These are phyloP conservation scores for Phialocephala subalpina DNA, from an alignment of 2,329 filamentous ascomycete species.

Conservation along the genomic window DNA sequence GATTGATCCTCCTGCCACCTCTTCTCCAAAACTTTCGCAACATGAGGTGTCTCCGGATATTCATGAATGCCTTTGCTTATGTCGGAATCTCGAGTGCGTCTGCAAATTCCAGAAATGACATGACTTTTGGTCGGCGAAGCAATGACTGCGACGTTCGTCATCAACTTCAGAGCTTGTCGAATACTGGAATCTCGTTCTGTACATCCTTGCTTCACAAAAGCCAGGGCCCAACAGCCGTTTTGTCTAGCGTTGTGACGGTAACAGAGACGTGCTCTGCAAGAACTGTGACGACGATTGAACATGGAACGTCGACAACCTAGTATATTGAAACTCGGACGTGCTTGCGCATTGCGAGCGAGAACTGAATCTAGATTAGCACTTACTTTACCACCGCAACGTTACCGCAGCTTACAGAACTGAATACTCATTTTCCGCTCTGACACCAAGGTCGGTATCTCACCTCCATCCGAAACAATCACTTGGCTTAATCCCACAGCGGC, in stretches of 20 bases:
- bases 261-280: slow-evolving; percentile 9
- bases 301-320: slow-evolving; percentile 3
- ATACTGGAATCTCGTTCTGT: not conserved
- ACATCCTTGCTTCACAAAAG: not conserved
- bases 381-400: not conserved
- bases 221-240: not conserved
- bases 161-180: slow-evolving; percentile 7
- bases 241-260: not conserved
- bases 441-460: not conserved
- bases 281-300: slow-evolving; percentile 2
- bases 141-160: slow-evolving; percentile 3
- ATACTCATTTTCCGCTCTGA: not conserved
- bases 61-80: no score
- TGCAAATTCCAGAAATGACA: no score
- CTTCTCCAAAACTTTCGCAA: no score
- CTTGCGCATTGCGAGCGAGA: not conserved
- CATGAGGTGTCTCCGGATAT: no score
- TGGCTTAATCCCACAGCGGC: not conserved
- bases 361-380: not conserved
- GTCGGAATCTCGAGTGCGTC: no score
- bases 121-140: not conserved
- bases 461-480: no score
- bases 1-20: no score
- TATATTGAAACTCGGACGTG: not conserved
- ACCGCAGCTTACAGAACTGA: not conserved